These are phyloP conservation scores for Candida awuae DNA, from an alignment of 805 yeast species.

Conservation along the genomic window DNA sequence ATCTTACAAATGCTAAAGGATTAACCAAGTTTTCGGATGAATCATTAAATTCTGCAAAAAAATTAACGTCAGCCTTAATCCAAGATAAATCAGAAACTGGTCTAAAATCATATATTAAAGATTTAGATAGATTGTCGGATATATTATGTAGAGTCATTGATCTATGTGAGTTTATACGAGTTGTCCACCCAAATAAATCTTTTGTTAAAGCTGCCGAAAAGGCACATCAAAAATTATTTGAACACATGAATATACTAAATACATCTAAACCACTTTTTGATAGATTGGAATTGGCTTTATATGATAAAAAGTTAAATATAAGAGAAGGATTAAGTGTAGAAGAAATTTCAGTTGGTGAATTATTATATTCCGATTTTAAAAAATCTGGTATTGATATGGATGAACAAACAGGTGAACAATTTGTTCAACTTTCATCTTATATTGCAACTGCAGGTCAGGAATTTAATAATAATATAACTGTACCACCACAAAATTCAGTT, in stretches of 20 bases:
- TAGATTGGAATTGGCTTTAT: conserved; percentile 49
- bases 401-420: conserved; percentile 51
- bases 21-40: conserved; percentile 55
- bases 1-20: conserved; percentile 62
- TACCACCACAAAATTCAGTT: conserved; percentile 22
- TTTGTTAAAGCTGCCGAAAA: conserved; percentile 78
- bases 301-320: conserved; percentile 27
- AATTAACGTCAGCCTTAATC: conserved; percentile 50
- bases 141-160: conserved; percentile 88
- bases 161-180: conserved; percentile 84
- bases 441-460: conserved; percentile 78
- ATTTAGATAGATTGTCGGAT: conserved; percentile 80
- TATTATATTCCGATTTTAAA: conserved; percentile 76
- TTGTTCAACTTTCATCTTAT: conserved; percentile 70
- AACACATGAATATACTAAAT: conserved; percentile 86
- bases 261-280: conserved; percentile 68
- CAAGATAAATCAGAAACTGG: conserved; percentile 38
- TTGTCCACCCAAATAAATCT: conserved; percentile 68
- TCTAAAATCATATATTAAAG: conserved; percentile 43
- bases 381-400: conserved; percentile 84
- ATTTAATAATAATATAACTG: conserved; percentile 46
- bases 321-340: conserved; percentile 47
- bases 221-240: conserved; percentile 83
- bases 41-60: conserved; percentile 60
- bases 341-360: conserved; percentile 74